phyloP scores from a whole-genome alignment of 805 yeast species.

The Wickerhamiella kazuoi region DNA sequence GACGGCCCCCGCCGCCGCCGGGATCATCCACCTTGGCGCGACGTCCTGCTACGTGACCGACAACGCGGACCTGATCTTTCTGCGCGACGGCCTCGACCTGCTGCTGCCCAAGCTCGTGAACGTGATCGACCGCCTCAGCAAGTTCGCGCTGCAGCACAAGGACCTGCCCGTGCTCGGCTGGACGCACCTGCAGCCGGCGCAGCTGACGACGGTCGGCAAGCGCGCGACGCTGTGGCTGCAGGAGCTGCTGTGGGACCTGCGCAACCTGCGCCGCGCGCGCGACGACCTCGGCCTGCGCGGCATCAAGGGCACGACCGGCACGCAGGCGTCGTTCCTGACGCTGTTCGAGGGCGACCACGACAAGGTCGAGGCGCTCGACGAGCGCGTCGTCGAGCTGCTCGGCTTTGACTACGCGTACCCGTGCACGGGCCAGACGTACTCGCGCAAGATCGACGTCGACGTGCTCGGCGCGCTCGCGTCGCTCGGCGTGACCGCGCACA shows the following conservation, averaged over 20 bases:
- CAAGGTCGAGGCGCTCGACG: conserved; percentile 83
- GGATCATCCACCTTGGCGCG: conserved; percentile 95
- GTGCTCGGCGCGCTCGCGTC: conserved; percentile 83
- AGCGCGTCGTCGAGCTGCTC: conserved; percentile 76
- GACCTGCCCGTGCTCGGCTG: conserved; percentile 95
- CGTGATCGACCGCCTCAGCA: conserved; percentile 74
- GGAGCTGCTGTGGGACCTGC: conserved; percentile 92
- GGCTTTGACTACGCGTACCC: conserved; percentile 95
- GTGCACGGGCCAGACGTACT: conserved; percentile 97
- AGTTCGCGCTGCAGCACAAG: conserved; percentile 81
- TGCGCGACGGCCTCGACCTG: conserved; percentile 88
- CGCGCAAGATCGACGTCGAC: conserved; percentile 94
- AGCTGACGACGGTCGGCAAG: conserved; percentile 95
- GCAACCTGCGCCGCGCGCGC: conserved; percentile 91
- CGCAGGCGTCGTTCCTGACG: conserved; percentile 91
- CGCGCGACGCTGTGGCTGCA: conserved; percentile 96
- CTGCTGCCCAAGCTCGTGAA: conserved; percentile 89
- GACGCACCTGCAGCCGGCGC: conserved; percentile 99
- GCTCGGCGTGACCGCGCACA: conserved; percentile 90
- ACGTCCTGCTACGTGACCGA: conserved; percentile 96
- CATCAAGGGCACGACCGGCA: conserved; percentile 98
- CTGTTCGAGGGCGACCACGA: conserved; percentile 94
- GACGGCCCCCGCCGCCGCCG: conserved; percentile 89
- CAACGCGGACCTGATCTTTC: conserved; percentile 90
- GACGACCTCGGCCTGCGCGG: conserved; percentile 93